Evolutionary conservation across 257 asterid species (phyloP).

Genomic region (Ilex aquifolium): DNA sequence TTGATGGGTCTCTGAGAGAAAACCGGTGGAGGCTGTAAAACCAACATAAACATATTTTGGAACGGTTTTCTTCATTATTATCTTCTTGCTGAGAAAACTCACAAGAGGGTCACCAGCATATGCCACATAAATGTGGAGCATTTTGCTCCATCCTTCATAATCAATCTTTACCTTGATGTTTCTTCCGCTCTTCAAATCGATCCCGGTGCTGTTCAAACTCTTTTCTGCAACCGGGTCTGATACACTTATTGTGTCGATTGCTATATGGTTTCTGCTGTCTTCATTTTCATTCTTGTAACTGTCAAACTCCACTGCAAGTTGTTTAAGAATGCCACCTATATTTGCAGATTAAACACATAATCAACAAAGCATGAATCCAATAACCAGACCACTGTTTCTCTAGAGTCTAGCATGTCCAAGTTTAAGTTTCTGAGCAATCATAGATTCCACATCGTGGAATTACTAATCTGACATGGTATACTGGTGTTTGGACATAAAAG

Average conservation of each 20-base stretch:
- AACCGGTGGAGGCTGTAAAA: conserved; percentile 57
- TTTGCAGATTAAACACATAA: too few species aligned
- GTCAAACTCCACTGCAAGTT: conserved; percentile 57
- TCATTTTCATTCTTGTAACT: conserved; percentile 55
- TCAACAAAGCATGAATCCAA: too few species aligned
- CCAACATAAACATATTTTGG: conserved; percentile 51
- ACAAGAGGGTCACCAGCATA: conserved; percentile 29
- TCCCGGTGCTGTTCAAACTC: conserved; percentile 41
- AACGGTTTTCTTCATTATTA: conserved; percentile 41
- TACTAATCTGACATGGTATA: too few species aligned
- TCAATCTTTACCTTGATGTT: conserved; percentile 31
- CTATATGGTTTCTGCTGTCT: conserved; percentile 43
- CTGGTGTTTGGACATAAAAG: too few species aligned
- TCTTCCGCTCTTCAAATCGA: conserved; percentile 46
- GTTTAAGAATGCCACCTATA: conserved; percentile 40
- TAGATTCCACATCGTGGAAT: too few species aligned
- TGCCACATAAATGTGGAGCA: conserved; percentile 33
- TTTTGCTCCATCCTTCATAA: conserved; percentile 49
- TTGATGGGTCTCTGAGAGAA: conserved; percentile 43
- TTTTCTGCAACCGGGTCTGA: conserved; percentile 42
- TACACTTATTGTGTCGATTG: conserved; percentile 46
- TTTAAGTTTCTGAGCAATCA: neutral
- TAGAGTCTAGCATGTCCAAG: neutral
- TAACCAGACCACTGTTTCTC: too few species aligned
- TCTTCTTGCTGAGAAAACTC: conserved; percentile 30